Evolutionary conservation across 2,329 filamentous ascomycete genomes (phyloP), one percentile per base, ranked within the genome.

Genomic region (Exophiala alcalophila): DNA sequence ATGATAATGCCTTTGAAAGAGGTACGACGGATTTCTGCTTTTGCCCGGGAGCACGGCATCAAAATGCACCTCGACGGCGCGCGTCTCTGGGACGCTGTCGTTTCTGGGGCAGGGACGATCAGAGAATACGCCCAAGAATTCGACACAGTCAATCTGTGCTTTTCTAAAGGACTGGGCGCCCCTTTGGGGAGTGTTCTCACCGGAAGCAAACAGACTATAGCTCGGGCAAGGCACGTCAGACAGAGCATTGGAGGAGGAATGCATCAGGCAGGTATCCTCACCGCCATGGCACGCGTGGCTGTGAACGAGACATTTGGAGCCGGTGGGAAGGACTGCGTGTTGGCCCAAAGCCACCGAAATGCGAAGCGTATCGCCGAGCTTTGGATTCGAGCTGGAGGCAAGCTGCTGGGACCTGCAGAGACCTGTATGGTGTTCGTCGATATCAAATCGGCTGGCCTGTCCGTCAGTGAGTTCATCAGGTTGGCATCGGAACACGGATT

Each of bases 221-320:
- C 59, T 12, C 56, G 53, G 6, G 60, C 61, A 7, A 54, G 53
- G 15, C 62, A 56, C 53, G 53, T 63, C 24, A 44, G 57, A 28
- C 62, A 63, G 47, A 58, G 58, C 54, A 55, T 59, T 31, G 61
- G 61, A n/a, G 61, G 61, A 10, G 60, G 58, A 3, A 61, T 57
- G 23, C 53, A 59, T 42, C 59, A 63, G 52, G 55, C 58, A 10
- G 59, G 59, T 10, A 59, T 61, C 54, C 57, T 61, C 57, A 55
- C 59, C 2, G 55, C 59, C 6, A 56, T 56, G 6, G 59, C 56
- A 10, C 44, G 48, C 7, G 50, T 53, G 2, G 49, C 59, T 15
- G 5, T 40, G 11, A 7, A 20, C 19, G 37, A 14, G 6, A 40
- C 25, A 8, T 40, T 40, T 15, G 25, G 37, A 14, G 19, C 12